Evolutionary conservation across 192 early-diverging fungal species (phyloP).

Genomic region (Entophlyctis helioformis): DNA sequence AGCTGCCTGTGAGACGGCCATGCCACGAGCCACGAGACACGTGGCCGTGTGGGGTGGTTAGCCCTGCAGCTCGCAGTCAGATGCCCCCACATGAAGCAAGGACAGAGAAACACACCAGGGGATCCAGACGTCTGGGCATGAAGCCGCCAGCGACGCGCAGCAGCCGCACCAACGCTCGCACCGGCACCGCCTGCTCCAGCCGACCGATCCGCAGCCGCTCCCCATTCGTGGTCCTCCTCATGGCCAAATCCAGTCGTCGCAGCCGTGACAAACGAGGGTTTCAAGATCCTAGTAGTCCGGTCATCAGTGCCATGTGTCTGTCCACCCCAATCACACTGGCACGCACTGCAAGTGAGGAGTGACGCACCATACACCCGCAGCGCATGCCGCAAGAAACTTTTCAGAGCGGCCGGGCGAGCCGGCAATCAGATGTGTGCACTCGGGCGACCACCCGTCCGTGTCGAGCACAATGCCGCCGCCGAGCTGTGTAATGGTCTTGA

Average conservation of each 20-base stretch:
- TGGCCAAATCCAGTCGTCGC: slow-evolving; percentile 16
- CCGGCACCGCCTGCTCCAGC: too few relatives aligned
- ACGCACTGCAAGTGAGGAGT: too few relatives aligned
- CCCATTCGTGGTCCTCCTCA: slow-evolving; percentile 31
- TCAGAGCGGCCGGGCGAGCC: slow-evolving; percentile 20
- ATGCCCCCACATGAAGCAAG: not conserved
- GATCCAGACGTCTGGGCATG: too few relatives aligned
- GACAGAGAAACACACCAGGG: too few relatives aligned
- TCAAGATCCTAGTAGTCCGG: slow-evolving; percentile 15
- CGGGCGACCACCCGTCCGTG: slow-evolving; percentile 13
- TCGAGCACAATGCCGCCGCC: slow-evolving; percentile 25
- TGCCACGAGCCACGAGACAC: not conserved
- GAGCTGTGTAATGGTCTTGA: slow-evolving; percentile 6
- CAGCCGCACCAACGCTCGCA: too few relatives aligned
- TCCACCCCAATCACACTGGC: not conserved
- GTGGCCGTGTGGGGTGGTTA: not conserved
- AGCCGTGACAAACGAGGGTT: slow-evolving; percentile 19
- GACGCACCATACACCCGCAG: slow-evolving; percentile 22
- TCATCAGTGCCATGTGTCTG: not conserved
- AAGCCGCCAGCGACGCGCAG: too few relatives aligned
- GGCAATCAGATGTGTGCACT: slow-evolving; percentile 29
- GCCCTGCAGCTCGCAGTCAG: not conserved
- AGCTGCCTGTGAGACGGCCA: not conserved
- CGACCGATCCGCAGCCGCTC: not conserved
- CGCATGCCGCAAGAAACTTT: slow-evolving; percentile 23